Evolutionary conservation across 495 filamentous ascomycete species (phyloP).

Genomic region (Daldinia loculata): DNA sequence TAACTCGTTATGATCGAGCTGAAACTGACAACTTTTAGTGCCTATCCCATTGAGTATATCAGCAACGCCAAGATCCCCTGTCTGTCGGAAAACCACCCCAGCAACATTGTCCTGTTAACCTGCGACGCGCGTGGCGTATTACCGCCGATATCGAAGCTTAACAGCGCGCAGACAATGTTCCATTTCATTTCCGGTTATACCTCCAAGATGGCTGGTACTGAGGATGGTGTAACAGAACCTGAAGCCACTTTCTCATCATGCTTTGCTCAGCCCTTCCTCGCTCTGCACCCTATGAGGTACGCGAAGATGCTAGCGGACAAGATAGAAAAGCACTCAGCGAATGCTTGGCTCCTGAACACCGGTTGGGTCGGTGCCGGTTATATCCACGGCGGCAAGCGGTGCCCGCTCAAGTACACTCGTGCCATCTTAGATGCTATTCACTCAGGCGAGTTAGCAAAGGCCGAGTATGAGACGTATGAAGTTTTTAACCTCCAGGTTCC

Average conservation of each 20-base stretch:
- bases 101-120: slow-evolving; percentile 97
- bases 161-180: slow-evolving; percentile 97
- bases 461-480: slow-evolving; percentile 92
- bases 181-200: slow-evolving; percentile 99
- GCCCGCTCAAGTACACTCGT: slow-evolving; percentile 98
- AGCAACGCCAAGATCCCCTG: slow-evolving; percentile 98
- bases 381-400: slow-evolving; percentile 94
- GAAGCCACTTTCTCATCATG: slow-evolving; percentile 99
- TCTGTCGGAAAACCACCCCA: slow-evolving; percentile 83
- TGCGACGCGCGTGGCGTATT: slow-evolving; percentile 98
- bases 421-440: slow-evolving; percentile 98
- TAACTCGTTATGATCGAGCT: background rate
- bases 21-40: slow-evolving; percentile 53
- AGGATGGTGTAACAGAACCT: slow-evolving; percentile 95
- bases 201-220: slow-evolving; percentile 99
- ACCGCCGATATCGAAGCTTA: slow-evolving; percentile 97
- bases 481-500: slow-evolving; percentile 96
- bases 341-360: slow-evolving; percentile 99
- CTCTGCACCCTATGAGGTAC: slow-evolving; percentile 99
- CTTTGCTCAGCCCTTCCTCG: slow-evolving; percentile 99
- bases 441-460: slow-evolving; percentile 90
- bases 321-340: slow-evolving; percentile 92
- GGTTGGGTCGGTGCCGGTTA: slow-evolving; percentile 98
- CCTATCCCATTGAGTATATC: slow-evolving; percentile 99
- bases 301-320: slow-evolving; percentile 97